A percentile compares a stretch with the other conserved stretches of the same genome.
These are phyloP conservation scores for Paraconiothyrium sp. DNA, from an alignment of 2,329 filamentous ascomycete genomes.

Conservation along the genomic window DNA sequence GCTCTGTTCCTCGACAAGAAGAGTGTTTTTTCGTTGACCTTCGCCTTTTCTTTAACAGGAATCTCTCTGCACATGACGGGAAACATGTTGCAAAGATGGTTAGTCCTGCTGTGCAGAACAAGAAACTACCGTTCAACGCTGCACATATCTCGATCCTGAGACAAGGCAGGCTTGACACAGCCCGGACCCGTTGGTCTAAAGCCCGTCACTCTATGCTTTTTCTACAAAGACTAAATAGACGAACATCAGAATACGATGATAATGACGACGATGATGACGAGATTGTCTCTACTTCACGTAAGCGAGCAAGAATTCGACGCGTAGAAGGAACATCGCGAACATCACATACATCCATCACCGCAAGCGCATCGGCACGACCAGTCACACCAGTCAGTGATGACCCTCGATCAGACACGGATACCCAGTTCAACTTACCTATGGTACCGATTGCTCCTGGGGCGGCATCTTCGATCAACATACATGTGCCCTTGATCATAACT, in stretches of 20 bases:
- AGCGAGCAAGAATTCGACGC: background rate
- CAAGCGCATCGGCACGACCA: background rate
- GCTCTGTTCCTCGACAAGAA: constrained; percentile 9
- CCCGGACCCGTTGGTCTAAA: background rate
- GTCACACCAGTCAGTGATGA: constrained; percentile 4
- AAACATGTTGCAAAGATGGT: constrained; percentile 11
- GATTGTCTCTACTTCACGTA: background rate
- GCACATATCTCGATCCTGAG: constrained; percentile 16
- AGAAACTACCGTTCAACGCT: constrained; percentile 3
- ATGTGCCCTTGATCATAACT: background rate
- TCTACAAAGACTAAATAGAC: background rate
- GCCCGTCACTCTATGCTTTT: background rate
- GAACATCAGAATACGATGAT: background rate
- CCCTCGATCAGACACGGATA: background rate
- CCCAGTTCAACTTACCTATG: background rate
- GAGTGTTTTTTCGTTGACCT: constrained; percentile 21
- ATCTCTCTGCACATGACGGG: constrained; percentile 5
- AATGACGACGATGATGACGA: background rate
- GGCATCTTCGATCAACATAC: constrained; percentile 1
- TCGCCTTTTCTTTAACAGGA: constrained; percentile 21
- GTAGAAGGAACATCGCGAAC: background rate
- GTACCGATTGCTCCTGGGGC: background rate
- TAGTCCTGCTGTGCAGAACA: constrained; percentile 4
- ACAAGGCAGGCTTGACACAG: background rate
- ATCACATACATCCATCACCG: background rate